A percentile compares a stretch with the other conserved stretches of the same genome.
These are phyloP conservation scores for Talaromyces adpressus DNA, from an alignment of 495 filamentous ascomycete species.

Conservation along the genomic window DNA sequence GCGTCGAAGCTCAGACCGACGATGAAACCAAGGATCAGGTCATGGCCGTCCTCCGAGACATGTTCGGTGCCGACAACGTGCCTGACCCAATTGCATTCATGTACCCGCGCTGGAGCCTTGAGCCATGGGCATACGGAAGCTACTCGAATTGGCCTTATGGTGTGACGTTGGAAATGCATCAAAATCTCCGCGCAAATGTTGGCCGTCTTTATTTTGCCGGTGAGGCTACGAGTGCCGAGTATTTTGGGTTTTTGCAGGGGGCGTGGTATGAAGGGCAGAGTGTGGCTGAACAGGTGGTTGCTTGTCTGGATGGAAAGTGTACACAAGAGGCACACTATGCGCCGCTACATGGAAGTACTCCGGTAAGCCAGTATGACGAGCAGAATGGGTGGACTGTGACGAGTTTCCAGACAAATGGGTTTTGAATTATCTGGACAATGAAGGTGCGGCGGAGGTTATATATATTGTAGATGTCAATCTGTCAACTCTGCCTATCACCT, in stretches of 20 bases:
- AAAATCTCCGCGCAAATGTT: slow-evolving; percentile 66
- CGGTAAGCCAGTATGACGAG: slow-evolving; percentile 16
- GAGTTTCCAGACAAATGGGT: slow-evolving; percentile 12
- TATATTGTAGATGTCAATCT: no score
- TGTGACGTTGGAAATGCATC: slow-evolving; percentile 59
- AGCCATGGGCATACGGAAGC: slow-evolving; percentile 60
- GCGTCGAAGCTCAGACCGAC: slow-evolving; percentile 57
- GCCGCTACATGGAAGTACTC: slow-evolving; percentile 23
- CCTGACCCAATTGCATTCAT: slow-evolving; percentile 63
- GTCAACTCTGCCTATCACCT: no score
- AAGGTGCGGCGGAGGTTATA: not conserved
- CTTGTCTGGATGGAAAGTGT: slow-evolving; percentile 17
- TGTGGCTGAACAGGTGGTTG: slow-evolving; percentile 45
- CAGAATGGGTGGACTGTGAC: slow-evolving; percentile 28
- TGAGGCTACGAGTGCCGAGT: slow-evolving; percentile 61
- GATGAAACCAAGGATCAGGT: slow-evolving; percentile 53
- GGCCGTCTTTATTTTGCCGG: slow-evolving; percentile 64
- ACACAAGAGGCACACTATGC: slow-evolving; percentile 21
- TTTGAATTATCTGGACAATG: not conserved
- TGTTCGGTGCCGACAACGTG: slow-evolving; percentile 56
- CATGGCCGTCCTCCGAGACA: slow-evolving; percentile 53
- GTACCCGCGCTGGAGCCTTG: slow-evolving; percentile 63
- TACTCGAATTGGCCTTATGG: slow-evolving; percentile 71
- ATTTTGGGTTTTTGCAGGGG: slow-evolving; percentile 68
- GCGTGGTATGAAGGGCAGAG: slow-evolving; percentile 56